Evolutionary conservation across 148 eudicot species (phyloP).

Genomic region (Heliosperma pusillum): DNA sequence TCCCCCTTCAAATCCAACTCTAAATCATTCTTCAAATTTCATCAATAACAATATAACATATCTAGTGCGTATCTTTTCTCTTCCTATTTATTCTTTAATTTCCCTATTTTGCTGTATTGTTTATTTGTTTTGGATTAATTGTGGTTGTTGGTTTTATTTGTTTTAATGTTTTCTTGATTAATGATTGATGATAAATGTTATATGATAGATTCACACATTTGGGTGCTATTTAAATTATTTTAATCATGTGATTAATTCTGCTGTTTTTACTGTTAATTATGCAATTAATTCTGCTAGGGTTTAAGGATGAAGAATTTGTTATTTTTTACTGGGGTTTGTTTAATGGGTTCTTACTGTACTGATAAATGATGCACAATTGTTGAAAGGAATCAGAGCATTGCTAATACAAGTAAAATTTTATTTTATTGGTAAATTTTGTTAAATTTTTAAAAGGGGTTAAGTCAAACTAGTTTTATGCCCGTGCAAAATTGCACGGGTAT

Average conservation of each 20-base stretch:
- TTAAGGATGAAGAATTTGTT: too few relatives aligned
- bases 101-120: not conserved
- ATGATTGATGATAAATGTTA: too few relatives aligned
- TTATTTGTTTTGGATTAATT: not conserved
- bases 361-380: constrained; percentile 13
- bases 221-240: not conserved
- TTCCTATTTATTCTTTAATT: not conserved
- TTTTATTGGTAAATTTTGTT: not conserved
- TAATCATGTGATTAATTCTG: not conserved
- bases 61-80: too few relatives aligned
- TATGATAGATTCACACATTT: not conserved
- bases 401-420: not conserved
- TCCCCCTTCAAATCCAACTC: too few relatives aligned
- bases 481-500: too few relatives aligned
- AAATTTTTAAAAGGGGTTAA: not conserved
- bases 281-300: too few relatives aligned
- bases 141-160: constrained; percentile 2
- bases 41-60: too few relatives aligned
- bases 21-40: too few relatives aligned
- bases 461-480: too few relatives aligned
- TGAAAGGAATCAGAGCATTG: not conserved
- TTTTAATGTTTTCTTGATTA: not conserved
- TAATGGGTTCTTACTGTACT: not conserved
- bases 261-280: not conserved
- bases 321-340: constrained; percentile 1